These are phyloP conservation scores for Orbilia javanica DNA, from an alignment of 2,329 filamentous ascomycete genomes.

Conservation along the genomic window DNA sequence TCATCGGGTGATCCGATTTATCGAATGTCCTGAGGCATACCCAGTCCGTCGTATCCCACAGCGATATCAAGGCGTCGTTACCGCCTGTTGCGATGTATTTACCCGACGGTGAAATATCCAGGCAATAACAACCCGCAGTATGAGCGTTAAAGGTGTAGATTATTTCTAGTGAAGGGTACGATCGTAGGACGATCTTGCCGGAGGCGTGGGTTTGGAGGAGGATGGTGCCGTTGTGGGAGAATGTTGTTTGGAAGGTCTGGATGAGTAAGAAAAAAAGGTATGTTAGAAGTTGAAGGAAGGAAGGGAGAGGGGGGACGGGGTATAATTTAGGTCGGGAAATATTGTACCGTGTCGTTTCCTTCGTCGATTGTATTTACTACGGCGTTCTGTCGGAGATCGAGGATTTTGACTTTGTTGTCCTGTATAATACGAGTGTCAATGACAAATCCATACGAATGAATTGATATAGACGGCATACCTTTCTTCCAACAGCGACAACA, in stretches of 20 bases:
- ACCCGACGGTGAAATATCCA: conserved; percentile 69
- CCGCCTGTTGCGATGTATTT: conserved; percentile 69
- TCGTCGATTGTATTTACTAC: conserved; percentile 61
- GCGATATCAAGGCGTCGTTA: conserved; percentile 69
- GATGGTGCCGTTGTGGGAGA: conserved; percentile 68
- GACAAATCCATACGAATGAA: neutral
- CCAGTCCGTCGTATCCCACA: conserved; percentile 71
- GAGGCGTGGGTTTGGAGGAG: conserved; percentile 69
- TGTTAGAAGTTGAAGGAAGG: neutral
- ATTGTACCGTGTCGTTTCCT: conserved; percentile 50
- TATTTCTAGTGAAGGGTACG: conserved; percentile 64
- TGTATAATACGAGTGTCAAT: conserved; percentile 60
- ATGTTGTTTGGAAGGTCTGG: conserved; percentile 69
- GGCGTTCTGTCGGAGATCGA: conserved; percentile 60
- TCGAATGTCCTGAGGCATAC: conserved; percentile 69
- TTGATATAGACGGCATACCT: conserved; percentile 64
- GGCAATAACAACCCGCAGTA: conserved; percentile 68
- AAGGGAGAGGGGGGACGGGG: neutral
- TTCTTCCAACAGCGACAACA: conserved; percentile 68
- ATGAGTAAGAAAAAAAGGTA: too few relatives aligned
- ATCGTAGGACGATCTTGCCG: conserved; percentile 68
- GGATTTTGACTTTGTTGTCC: conserved; percentile 62
- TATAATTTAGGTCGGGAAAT: too few relatives aligned
- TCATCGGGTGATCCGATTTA: conserved; percentile 67
- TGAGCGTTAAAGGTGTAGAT: conserved; percentile 68